Base-by-base conservation (phyloP, 176 grass and related monocot genomes). In the Dendrocalamus sinicus region DNA sequence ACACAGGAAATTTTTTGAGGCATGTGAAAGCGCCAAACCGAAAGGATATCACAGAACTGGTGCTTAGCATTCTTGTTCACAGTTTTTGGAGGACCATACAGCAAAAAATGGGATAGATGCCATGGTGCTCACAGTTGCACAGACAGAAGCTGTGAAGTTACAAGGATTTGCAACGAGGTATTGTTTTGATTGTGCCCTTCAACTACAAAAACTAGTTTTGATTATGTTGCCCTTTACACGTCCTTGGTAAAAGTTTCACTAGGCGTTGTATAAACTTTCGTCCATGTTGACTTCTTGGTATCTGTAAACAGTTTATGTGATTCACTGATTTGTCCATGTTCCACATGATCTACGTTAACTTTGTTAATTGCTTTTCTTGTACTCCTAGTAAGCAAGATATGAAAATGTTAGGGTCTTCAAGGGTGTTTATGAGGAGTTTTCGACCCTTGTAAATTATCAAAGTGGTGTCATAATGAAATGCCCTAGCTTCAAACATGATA, bases 151-250 rank as follows among this genome's bases (percentile, higher is more conserved):
- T 71, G 12, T 2, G 1, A 71, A 64, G n/a, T 71, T 63, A 3
- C 16, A 52, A 52, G 20, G 44, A 75, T 40, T 57, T 72, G 13
- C 30, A 58, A 53, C n/a, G 75, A 84, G 61, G 74, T 75, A 76
- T 70, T 82, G 6, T 68, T 87, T 62, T 87, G 43, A 39, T 26
- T 20, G 39, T 69, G 3, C 24, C 12, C 59, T 79, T 30, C 14
- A 14, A 41, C 35, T 87, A 61, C 12, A 45, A 12, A 69, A 32
- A 82, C 40, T 48, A 9, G 6, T 62, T 58, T 60, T 44, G 8
- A 52, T 77, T 50, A 12, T 32, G 22, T 13, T 67, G 12, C 2
- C 8, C 58, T 47, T 19, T 43, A 41, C 13, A 35, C 11, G 1
- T 63, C 66, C 57, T 75, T 51, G 12, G 16, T 48, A 23, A 37